Percentiles rank a stretch among this genome's conserved stretches.
These are phyloP conservation scores for Gonium pectorale DNA, from an alignment of 139 green algal genomes.

Conservation along the genomic window DNA sequence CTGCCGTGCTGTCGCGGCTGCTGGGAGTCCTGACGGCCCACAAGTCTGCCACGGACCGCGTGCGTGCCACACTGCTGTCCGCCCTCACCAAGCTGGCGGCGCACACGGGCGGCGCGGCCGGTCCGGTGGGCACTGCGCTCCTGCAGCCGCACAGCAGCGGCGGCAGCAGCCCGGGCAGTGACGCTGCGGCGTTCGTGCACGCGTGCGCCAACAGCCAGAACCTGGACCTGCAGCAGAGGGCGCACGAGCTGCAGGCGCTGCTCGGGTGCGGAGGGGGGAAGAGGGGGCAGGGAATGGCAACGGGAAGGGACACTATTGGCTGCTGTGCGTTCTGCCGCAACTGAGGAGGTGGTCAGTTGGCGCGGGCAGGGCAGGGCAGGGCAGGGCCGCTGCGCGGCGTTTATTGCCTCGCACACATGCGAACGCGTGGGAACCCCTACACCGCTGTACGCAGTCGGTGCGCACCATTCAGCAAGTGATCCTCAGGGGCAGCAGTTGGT, in stretches of 20 bases:
- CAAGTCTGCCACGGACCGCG: conserved; percentile 23
- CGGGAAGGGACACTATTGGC: too few species aligned
- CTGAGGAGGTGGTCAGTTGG: too few species aligned
- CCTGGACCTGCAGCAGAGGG: conserved; percentile 90
- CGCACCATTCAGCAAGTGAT: too few species aligned
- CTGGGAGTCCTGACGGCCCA: conserved; percentile 18
- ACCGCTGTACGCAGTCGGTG: too few species aligned
- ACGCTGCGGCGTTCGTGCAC: conserved; percentile 39
- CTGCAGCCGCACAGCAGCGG: background rate
- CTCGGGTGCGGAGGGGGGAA: conserved; percentile 49
- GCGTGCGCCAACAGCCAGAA: conserved; percentile 45
- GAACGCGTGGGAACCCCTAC: too few species aligned
- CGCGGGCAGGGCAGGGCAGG: background rate
- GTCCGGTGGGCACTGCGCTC: conserved; percentile 7
- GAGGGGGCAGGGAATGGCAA: conserved; percentile 14
- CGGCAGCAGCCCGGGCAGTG: background rate
- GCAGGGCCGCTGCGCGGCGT: too few species aligned
- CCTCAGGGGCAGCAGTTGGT: too few species aligned
- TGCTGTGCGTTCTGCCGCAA: too few species aligned
- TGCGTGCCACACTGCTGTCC: conserved; percentile 66
- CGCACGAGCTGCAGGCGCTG: conserved; percentile 86
- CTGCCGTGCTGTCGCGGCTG: conserved; percentile 25
- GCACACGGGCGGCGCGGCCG: conserved; percentile 44
- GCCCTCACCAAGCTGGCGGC: conserved; percentile 82
- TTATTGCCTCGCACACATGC: too few species aligned